Evolutionary conservation across 768 basidiomycete genomes (phyloP).

Genomic region (Tricholoma matsutake): DNA sequence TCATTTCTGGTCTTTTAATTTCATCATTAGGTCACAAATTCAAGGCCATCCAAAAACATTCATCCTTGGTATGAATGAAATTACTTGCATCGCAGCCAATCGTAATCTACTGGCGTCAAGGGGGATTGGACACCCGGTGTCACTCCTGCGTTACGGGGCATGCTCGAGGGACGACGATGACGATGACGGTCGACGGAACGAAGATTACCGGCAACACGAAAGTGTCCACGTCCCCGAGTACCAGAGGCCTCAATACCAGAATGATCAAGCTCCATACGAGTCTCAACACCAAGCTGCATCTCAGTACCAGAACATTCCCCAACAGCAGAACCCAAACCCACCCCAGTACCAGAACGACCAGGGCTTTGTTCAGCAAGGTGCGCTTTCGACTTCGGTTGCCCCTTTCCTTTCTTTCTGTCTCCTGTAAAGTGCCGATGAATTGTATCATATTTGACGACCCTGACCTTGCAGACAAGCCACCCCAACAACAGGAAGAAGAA

Average conservation of each 20-base stretch:
- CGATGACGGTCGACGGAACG: constrained; percentile 20
- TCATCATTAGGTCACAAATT: constrained; percentile 46
- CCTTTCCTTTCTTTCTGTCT: constrained; percentile 15
- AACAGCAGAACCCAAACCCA: constrained; percentile 14
- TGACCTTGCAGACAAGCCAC: background rate
- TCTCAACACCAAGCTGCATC: background rate
- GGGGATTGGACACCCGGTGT: constrained; percentile 62
- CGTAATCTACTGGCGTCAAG: constrained; percentile 30
- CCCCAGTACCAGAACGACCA: constrained; percentile 18
- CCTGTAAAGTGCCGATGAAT: background rate
- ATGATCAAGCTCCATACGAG: background rate
- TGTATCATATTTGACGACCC: background rate
- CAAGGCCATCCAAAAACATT: constrained; percentile 71
- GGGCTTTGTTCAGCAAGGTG: constrained; percentile 15
- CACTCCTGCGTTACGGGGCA: constrained; percentile 68
- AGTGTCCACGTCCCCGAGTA: constrained; percentile 16
- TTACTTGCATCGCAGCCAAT: background rate
- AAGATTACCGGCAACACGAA: constrained; percentile 24
- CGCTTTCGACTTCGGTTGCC: background rate
- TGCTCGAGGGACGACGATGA: constrained; percentile 31
- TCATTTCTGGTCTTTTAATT: background rate
- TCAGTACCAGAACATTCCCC: background rate
- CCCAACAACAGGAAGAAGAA: constrained; percentile 35
- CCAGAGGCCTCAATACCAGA: background rate
- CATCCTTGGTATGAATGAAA: constrained; percentile 50